Evolutionary conservation across 2,329 filamentous ascomycete species (phyloP).

Genomic region (Arthrobotrys sphaeroides): DNA sequence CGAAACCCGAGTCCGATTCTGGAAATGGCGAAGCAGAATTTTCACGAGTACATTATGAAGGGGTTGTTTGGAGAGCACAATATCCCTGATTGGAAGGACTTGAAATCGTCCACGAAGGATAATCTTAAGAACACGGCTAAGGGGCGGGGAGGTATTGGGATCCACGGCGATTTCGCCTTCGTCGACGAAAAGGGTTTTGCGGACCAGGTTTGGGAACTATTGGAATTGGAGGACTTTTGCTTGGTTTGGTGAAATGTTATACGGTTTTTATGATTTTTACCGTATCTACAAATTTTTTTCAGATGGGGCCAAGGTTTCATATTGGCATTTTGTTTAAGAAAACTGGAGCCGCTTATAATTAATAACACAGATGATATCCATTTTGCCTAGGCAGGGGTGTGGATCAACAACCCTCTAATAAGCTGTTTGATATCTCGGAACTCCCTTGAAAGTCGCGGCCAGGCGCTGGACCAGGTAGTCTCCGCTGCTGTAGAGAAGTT

Average conservation of each 20-base stretch:
- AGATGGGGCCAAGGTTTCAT: background rate
- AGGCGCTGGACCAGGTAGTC: slow-evolving; percentile 83
- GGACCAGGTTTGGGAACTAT: slow-evolving; percentile 40
- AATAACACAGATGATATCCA: slow-evolving; percentile 11
- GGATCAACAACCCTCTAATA: background rate
- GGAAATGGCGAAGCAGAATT: slow-evolving; percentile 18
- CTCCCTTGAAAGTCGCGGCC: slow-evolving; percentile 69
- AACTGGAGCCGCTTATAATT: background rate
- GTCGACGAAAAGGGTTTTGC: slow-evolving; percentile 45
- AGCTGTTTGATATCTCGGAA: slow-evolving; percentile 36
- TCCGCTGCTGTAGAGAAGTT: slow-evolving; percentile 65
- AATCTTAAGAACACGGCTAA: background rate
- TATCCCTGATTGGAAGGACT: slow-evolving; percentile 23
- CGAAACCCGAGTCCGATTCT: slow-evolving; percentile 6
- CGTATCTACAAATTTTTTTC: background rate
- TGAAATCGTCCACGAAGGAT: slow-evolving; percentile 10
- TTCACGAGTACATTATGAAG: slow-evolving; percentile 39
- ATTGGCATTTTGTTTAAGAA: background rate
- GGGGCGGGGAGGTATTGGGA: slow-evolving; percentile 32
- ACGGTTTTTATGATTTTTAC: background rate
- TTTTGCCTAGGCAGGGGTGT: background rate
- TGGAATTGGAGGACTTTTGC: slow-evolving; percentile 48
- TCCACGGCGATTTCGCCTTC: slow-evolving; percentile 28
- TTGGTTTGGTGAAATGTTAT: slow-evolving; percentile 40
- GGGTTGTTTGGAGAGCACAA: slow-evolving; percentile 37